Percentiles rank a stretch among this genome's conserved stretches.
These are phyloP conservation scores for Aspergillus udagawae DNA, from an alignment of 2,329 filamentous ascomycete genomes.

Conservation along the genomic window DNA sequence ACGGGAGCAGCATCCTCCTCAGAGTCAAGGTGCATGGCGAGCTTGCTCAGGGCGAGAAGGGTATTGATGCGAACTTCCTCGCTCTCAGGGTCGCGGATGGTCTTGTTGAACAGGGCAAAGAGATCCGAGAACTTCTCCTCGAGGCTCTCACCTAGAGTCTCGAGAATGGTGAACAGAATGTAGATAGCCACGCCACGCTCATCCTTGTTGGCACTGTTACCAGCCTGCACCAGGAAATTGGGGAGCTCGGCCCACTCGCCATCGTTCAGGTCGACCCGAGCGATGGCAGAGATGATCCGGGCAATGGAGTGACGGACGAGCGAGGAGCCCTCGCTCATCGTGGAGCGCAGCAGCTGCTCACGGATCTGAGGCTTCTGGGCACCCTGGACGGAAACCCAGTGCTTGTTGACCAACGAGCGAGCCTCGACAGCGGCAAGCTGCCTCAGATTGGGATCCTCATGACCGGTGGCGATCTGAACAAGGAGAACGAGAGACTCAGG, in stretches of 20 bases:
- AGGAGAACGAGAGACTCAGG: constrained; percentile 80
- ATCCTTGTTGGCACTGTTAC: constrained; percentile 67
- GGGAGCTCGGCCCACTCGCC: constrained; percentile 82
- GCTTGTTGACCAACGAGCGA: constrained; percentile 74
- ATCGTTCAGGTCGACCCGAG: constrained; percentile 79
- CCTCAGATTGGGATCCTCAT: constrained; percentile 67
- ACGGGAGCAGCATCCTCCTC: constrained; percentile 77
- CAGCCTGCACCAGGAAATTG: constrained; percentile 72
- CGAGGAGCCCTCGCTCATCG: constrained; percentile 71
- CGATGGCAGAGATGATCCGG: constrained; percentile 82
- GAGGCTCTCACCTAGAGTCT: constrained; percentile 81
- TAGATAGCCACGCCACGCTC: constrained; percentile 90
- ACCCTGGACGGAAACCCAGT: constrained; percentile 72
- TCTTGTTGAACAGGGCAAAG: constrained; percentile 77
- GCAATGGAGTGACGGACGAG: constrained; percentile 81
- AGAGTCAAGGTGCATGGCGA: constrained; percentile 81
- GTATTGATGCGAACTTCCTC: constrained; percentile 93
- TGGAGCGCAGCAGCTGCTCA: constrained; percentile 76
- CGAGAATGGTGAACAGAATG: constrained; percentile 86
- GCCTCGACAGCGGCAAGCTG: constrained; percentile 92
- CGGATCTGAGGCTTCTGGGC: constrained; percentile 77
- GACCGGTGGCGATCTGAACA: constrained; percentile 80
- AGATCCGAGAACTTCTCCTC: constrained; percentile 74
- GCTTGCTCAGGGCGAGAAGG: constrained; percentile 80
- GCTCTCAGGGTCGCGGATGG: constrained; percentile 86